Evolutionary conservation across 176 grass and related monocot genomes (phyloP).

Genomic region (Alopecurus myosuroides): DNA sequence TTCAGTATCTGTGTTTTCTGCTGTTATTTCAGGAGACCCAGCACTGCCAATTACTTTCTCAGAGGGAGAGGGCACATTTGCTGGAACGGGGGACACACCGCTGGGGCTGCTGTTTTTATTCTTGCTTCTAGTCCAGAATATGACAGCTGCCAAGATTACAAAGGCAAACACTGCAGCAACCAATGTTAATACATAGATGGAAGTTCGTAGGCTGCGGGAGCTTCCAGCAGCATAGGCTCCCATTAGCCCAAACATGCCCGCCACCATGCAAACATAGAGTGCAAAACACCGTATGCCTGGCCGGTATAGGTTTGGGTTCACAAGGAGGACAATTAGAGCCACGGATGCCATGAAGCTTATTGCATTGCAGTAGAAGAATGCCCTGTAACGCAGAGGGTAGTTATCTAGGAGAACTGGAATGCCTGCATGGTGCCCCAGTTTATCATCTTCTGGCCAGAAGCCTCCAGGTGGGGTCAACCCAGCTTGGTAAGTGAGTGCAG

Average conservation of each 20-base stretch:
- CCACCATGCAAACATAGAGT: background rate
- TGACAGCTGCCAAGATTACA: background rate
- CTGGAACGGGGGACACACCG: background rate
- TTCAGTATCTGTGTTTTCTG: background rate
- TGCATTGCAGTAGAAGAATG: conserved; percentile 37
- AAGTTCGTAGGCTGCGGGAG: background rate
- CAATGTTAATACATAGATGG: background rate
- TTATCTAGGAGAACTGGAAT: conserved; percentile 15
- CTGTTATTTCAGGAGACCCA: background rate
- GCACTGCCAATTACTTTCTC: background rate
- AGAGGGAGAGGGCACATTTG: background rate
- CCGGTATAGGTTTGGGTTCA: background rate
- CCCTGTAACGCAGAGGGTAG: background rate
- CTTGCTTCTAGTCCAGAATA: no score
- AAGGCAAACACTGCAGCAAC: background rate
- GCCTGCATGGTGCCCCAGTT: background rate
- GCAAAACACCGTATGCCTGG: background rate
- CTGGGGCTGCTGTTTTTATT: background rate
- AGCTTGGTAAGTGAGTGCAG: conserved; percentile 36
- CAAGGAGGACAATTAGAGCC: conserved; percentile 14
- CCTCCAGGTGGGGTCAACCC: conserved; percentile 24
- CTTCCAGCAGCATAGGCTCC: conserved; percentile 10
- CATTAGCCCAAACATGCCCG: background rate
- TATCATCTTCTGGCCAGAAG: background rate
- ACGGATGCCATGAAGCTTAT: conserved; percentile 29